phyloP scores from a whole-genome alignment of 768 basidiomycete species.

The Lentinula raphanica region DNA sequence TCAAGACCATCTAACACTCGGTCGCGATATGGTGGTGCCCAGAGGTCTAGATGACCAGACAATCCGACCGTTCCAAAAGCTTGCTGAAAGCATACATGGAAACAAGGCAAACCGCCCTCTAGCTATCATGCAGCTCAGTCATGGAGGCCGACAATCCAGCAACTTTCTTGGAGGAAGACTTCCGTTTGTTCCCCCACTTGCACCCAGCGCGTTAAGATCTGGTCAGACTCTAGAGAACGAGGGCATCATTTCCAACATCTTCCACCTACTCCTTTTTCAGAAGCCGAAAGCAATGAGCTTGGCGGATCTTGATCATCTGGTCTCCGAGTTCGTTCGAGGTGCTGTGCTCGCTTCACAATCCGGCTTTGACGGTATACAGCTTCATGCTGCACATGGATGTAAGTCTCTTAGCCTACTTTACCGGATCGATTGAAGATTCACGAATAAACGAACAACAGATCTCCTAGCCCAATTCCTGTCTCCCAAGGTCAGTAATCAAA shows the following conservation, averaged over 20 bases:
- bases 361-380: constrained; percentile 82
- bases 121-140: constrained; percentile 80
- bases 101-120: constrained; percentile 28
- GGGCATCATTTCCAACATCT: constrained; percentile 25
- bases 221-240: constrained; percentile 21
- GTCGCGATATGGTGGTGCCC: constrained; percentile 67
- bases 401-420: constrained; percentile 19
- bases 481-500: constrained; percentile 44
- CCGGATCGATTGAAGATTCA: neutral
- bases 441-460: constrained; percentile 37
- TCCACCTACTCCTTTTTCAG: constrained; percentile 55
- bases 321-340: constrained; percentile 61
- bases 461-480: constrained; percentile 76
- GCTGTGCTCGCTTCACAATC: constrained; percentile 57
- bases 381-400: constrained; percentile 89
- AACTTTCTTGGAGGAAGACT: constrained; percentile 66
- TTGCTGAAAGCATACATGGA: constrained; percentile 47
- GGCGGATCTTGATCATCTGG: constrained; percentile 54
- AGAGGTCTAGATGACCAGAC: constrained; percentile 32
- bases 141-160: constrained; percentile 78
- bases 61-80: constrained; percentile 42
- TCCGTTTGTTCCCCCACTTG: constrained; percentile 56
- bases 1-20: constrained; percentile 57
- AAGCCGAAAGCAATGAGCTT: constrained; percentile 55
- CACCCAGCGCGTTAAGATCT: constrained; percentile 61